phyloP scores from a whole-genome alignment of 1,284 basidiomycete species.

The Tilletia walkeri region DNA sequence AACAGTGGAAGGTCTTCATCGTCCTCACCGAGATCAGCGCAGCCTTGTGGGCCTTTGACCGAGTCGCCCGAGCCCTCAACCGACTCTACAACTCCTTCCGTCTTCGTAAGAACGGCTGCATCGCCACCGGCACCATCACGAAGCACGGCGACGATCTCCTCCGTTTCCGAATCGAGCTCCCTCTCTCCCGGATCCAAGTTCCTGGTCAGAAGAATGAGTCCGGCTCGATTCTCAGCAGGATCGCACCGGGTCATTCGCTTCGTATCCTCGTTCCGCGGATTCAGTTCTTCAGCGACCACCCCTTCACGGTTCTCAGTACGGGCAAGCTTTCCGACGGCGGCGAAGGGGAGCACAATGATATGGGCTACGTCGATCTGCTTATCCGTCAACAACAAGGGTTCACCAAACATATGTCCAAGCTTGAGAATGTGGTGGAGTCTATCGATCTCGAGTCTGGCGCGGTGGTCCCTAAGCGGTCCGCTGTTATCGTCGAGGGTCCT shows the following conservation, averaged over 20 bases:
- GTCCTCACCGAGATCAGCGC: conserved; percentile 31
- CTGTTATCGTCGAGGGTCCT: conserved; percentile 38
- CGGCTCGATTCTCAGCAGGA: conserved; percentile 13
- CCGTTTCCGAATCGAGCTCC: conserved; percentile 30
- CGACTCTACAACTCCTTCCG: conserved; percentile 27
- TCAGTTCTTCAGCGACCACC: conserved; percentile 36
- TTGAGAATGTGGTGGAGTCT: background rate
- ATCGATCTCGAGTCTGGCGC: background rate
- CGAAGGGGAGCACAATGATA: background rate
- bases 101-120: background rate
- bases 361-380: conserved; percentile 29
- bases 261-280: conserved; percentile 32
- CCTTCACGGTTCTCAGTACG: conserved; percentile 34
- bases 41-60: conserved; percentile 33
- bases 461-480: background rate
- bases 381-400: conserved; percentile 32
- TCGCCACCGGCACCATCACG: conserved; percentile 21
- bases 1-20: conserved; percentile 27
- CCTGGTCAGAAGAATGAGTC: conserved; percentile 8
- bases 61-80: conserved; percentile 26
- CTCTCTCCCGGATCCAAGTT: conserved; percentile 24
- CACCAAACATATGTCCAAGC: conserved; percentile 29
- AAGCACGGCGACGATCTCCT: conserved; percentile 20
- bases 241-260: conserved; percentile 32
- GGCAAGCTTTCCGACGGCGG: conserved; percentile 3